Conservation (phyloP, 2,329 filamentous ascomycete species). For the Tolypocladium guangdongense region DNA sequence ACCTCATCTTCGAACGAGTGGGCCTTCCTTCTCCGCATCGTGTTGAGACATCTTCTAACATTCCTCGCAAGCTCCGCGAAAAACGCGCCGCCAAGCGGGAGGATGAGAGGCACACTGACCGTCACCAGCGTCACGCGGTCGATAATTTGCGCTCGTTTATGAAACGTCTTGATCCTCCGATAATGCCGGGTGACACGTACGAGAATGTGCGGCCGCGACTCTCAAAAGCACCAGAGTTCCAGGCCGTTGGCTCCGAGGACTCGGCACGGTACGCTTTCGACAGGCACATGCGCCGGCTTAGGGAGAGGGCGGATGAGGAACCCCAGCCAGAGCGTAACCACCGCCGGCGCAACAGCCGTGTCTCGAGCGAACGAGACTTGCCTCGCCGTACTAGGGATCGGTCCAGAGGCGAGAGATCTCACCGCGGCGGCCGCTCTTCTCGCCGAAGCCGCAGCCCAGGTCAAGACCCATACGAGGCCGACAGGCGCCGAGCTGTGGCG, state of each 20-base stretch:
- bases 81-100: conserved; percentile 75
- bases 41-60: conserved; percentile 4
- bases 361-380: conserved; percentile 36
- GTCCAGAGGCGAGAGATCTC: conserved; percentile 50
- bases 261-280: conserved; percentile 77
- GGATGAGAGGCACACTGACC: conserved; percentile 76
- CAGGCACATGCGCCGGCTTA: conserved; percentile 81
- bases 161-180: conserved; percentile 81
- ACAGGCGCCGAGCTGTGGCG: conserved; percentile 84
- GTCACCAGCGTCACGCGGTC: conserved; percentile 71
- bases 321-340: conserved; percentile 44
- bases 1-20: conserved; percentile 74
- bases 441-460: conserved; percentile 82
- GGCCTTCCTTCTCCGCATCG: conserved; percentile 10
- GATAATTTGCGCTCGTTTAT: conserved; percentile 78
- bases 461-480: conserved; percentile 86
- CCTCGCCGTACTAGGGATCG: conserved; percentile 53
- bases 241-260: conserved; percentile 72
- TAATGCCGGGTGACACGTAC: conserved; percentile 70
- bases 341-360: conserved; percentile 46
- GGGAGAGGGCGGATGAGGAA: conserved; percentile 84
- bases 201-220: conserved; percentile 76
- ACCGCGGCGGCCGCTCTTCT: conserved; percentile 44
- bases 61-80: conserved; percentile 54
- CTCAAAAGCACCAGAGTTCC: conserved; percentile 73